Percentiles rank a stretch among this genome's conserved stretches.
These are phyloP conservation scores for Candida xiaguanensis DNA, from an alignment of 805 yeast genomes.

Conservation along the genomic window DNA sequence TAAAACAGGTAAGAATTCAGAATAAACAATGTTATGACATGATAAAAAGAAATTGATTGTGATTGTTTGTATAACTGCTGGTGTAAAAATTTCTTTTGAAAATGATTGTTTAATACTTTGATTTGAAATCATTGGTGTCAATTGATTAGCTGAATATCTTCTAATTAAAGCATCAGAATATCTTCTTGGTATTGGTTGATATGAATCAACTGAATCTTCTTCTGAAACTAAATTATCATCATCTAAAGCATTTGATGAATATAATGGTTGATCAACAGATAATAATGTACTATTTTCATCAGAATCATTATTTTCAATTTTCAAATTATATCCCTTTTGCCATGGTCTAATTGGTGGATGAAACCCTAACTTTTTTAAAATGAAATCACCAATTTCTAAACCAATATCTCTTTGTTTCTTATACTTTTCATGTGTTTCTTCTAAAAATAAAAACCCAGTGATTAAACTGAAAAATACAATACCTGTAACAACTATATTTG, in stretches of 20 bases:
- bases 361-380: slow-evolving; percentile 23
- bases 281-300: slow-evolving; percentile 3
- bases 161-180: slow-evolving; percentile 20
- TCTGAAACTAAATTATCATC: slow-evolving; percentile 6
- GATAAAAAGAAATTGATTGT: slow-evolving; percentile 39
- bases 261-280: background rate
- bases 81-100: slow-evolving; percentile 22
- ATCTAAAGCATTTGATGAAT: slow-evolving; percentile 6
- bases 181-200: slow-evolving; percentile 14
- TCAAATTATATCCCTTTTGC: slow-evolving; percentile 11
- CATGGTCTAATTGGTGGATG: slow-evolving; percentile 27
- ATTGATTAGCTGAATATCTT: slow-evolving; percentile 14
- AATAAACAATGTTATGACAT: slow-evolving; percentile 46
- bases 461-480: slow-evolving; percentile 23
- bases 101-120: slow-evolving; percentile 12
- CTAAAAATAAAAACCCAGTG: slow-evolving; percentile 33
- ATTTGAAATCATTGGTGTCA: slow-evolving; percentile 12
- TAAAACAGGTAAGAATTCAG: slow-evolving; percentile 55
- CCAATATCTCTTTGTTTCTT: slow-evolving; percentile 27
- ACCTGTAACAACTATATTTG: slow-evolving; percentile 31
- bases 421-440: slow-evolving; percentile 30
- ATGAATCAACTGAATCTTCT: slow-evolving; percentile 8
- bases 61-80: slow-evolving; percentile 28
- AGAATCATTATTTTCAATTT: slow-evolving; percentile 1
- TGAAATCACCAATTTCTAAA: slow-evolving; percentile 34